phyloP scores from a whole-genome alignment of 345 rosid species.

The Rhodomyrtus tomentosa region DNA sequence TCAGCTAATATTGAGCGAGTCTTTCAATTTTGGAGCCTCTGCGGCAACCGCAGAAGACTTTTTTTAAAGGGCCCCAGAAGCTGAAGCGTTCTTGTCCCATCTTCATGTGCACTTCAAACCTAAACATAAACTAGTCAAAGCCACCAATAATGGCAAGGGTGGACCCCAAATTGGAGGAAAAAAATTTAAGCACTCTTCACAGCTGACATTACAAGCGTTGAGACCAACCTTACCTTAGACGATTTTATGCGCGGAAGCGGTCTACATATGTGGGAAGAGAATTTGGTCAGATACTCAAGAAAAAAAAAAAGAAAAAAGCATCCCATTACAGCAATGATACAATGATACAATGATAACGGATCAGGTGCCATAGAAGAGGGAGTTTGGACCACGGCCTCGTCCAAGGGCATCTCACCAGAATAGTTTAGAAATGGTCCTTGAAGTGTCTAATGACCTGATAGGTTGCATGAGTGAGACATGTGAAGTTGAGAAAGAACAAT shows the following conservation, averaged over 20 bases:
- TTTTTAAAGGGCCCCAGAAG: not conserved
- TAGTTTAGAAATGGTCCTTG: not conserved
- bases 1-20: not conserved
- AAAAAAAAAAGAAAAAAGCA: not conserved
- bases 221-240: not conserved
- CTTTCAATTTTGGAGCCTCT: not conserved
- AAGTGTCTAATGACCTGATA: not conserved
- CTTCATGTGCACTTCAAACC: not conserved
- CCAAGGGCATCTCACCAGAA: not conserved
- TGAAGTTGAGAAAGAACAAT: not conserved
- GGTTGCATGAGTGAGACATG: not conserved
- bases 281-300: not conserved
- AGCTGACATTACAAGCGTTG: not conserved
- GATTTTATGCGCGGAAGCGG: not conserved
- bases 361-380: not conserved
- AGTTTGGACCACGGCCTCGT: not conserved
- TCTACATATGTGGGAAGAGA: not conserved
- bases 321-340: not conserved
- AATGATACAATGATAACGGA: not conserved
- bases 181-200: not conserved
- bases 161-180: not conserved
- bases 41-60: not conserved
- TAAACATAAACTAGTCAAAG: not conserved
- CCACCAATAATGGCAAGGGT: not conserved
- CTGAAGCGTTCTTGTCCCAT: not conserved